Evolutionary conservation across 78 protist genomes (phyloP).

Genomic region (Planoprotostelium fungivorum): DNA sequence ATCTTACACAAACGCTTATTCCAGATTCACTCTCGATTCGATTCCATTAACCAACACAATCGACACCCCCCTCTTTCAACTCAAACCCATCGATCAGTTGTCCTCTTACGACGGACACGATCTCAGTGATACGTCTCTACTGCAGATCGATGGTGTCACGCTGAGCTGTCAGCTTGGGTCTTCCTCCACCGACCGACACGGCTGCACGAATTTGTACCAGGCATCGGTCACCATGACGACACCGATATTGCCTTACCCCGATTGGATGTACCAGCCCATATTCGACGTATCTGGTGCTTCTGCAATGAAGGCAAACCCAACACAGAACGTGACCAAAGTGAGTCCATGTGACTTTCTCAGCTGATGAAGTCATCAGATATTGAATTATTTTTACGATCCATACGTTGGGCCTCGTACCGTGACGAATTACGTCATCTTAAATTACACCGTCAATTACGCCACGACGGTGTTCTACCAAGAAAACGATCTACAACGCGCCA

Average conservation of each 20-base stretch:
- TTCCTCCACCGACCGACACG: not conserved
- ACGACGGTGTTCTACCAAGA: not conserved
- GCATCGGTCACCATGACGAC: not conserved
- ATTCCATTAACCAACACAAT: not conserved
- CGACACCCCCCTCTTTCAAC: not conserved
- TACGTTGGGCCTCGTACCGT: not conserved
- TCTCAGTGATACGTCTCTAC: not conserved
- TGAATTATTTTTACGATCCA: not conserved
- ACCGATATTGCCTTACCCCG: not conserved
- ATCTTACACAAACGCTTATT: not conserved
- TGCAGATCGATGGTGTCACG: not conserved
- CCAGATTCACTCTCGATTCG: not conserved
- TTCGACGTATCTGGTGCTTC: no score
- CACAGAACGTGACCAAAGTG: no score
- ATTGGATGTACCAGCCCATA: not conserved
- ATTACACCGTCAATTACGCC: not conserved
- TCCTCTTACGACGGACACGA: not conserved
- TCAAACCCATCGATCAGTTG: not conserved
- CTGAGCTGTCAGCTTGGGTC: not conserved
- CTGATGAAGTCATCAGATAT: no score
- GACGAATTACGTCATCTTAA: not conserved
- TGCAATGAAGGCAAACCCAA: no score
- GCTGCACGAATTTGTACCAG: not conserved
- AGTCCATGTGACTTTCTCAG: no score
- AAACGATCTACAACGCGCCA: no score